Evolutionary conservation across 108 stramenopile genomes (phyloP).

Genomic region (Nitzschia sp.): DNA sequence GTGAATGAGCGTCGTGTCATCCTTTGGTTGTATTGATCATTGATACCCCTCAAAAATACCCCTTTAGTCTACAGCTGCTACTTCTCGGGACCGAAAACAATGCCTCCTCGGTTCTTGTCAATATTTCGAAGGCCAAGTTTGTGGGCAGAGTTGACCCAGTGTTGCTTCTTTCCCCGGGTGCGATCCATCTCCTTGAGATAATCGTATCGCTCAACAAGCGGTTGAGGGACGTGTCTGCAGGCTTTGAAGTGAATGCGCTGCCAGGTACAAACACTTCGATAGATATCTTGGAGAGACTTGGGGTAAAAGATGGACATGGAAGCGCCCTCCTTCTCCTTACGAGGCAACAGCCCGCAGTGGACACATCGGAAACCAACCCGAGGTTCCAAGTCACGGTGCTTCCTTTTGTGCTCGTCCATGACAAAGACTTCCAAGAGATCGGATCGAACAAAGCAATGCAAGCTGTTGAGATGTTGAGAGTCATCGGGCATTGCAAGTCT

Average conservation of each 20-base stretch:
- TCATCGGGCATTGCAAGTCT: constrained; percentile 36
- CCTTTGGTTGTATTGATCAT: neutral
- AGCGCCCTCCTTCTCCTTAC: constrained; percentile 7
- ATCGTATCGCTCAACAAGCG: constrained; percentile 37
- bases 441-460: constrained; percentile 45
- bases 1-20: neutral
- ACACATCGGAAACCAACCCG: constrained; percentile 44
- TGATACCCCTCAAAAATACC: neutral
- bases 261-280: constrained; percentile 44
- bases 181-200: constrained; percentile 45
- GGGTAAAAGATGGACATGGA: constrained; percentile 47
- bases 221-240: constrained; percentile 53
- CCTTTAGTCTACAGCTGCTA: neutral
- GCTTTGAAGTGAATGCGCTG: constrained; percentile 60
- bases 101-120: constrained; percentile 20
- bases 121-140: constrained; percentile 60
- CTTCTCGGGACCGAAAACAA: constrained; percentile 22
- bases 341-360: constrained; percentile 21
- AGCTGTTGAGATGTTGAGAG: constrained; percentile 33
- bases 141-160: constrained; percentile 59
- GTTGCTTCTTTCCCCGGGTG: constrained; percentile 61
- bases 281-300: constrained; percentile 43
- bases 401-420: constrained; percentile 2
- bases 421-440: constrained; percentile 47
- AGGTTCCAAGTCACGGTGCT: neutral